Evolutionary conservation across 1,284 basidiomycete species (phyloP).

Genomic region (Termitomyces sp.): DNA sequence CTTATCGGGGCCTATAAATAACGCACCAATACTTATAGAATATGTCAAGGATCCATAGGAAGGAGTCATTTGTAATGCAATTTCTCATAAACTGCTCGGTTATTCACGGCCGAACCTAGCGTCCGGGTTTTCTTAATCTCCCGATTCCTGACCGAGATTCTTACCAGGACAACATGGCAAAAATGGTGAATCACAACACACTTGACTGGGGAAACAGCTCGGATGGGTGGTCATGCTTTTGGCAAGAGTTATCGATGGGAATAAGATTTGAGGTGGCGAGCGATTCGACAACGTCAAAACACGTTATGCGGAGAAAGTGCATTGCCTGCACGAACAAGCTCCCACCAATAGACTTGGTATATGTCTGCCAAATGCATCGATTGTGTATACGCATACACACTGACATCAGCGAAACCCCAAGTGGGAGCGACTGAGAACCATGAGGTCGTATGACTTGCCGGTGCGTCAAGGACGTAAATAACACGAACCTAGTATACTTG

Average conservation of each 20-base stretch:
- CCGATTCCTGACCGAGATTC: background rate
- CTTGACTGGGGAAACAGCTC: too few species aligned
- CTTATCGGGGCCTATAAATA: background rate
- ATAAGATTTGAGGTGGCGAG: background rate
- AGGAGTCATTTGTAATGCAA: background rate
- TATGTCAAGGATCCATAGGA: background rate
- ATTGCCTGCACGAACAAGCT: background rate
- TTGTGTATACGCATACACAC: background rate
- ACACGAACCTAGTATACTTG: too few species aligned
- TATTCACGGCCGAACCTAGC: background rate
- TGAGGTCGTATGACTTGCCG: background rate
- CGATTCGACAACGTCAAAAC: background rate
- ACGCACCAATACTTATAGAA: background rate
- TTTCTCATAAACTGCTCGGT: background rate
- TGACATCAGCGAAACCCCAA: too few species aligned
- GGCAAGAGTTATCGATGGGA: background rate
- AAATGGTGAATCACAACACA: background rate
- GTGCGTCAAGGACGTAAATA: background rate
- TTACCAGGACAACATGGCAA: background rate
- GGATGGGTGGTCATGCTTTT: background rate
- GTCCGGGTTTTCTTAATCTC: background rate
- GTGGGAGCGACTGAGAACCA: background rate
- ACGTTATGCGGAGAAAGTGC: background rate
- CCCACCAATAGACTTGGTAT: too few species aligned
- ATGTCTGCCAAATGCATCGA: background rate